Evolutionary conservation across 768 basidiomycete genomes (phyloP).

Genomic region (Mycena galericulata): DNA sequence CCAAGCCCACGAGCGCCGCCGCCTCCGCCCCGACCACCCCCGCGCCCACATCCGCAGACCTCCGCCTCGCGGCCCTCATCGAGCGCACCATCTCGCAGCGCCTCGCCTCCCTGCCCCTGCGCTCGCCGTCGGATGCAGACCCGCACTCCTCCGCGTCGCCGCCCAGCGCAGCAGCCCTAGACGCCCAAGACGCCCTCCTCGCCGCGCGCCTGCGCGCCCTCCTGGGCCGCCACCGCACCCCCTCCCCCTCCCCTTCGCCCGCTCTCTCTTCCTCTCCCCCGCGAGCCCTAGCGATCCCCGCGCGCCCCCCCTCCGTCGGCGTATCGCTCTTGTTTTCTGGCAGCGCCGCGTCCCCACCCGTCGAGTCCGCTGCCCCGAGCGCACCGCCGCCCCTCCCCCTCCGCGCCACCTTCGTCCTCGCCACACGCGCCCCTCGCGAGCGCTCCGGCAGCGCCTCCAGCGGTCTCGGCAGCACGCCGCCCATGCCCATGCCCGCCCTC

Average conservation of each 20-base stretch:
- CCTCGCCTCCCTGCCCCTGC: not conserved
- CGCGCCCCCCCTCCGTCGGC: slow-evolving; percentile 4
- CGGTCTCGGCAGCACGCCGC: not conserved
- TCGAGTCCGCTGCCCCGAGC: not conserved
- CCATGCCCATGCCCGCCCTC: slow-evolving; percentile 15
- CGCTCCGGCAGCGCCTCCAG: slow-evolving; percentile 16
- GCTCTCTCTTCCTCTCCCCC: slow-evolving; percentile 5
- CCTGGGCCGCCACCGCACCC: not conserved
- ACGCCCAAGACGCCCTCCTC: slow-evolving; percentile 15
- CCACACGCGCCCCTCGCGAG: not conserved
- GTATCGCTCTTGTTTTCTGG: slow-evolving; percentile 2
- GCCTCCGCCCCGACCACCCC: not conserved
- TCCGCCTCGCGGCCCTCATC: slow-evolving; percentile 17
- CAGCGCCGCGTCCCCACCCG: not conserved
- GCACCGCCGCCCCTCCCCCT: not conserved
- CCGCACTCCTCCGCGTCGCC: too few species aligned
- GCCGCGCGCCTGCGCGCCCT: slow-evolving; percentile 5
- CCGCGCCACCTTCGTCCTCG: not conserved
- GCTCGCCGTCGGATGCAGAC: not conserved
- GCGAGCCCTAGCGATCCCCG: not conserved
- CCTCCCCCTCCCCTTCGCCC: not conserved
- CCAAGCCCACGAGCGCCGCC: not conserved
- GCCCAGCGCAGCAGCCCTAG: not conserved
- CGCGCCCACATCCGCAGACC: not conserved
- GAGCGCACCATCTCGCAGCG: slow-evolving; percentile 23